These are phyloP conservation scores for Scalesia atractyloides DNA, from an alignment of 129 eudicot species.

Conservation along the genomic window DNA sequence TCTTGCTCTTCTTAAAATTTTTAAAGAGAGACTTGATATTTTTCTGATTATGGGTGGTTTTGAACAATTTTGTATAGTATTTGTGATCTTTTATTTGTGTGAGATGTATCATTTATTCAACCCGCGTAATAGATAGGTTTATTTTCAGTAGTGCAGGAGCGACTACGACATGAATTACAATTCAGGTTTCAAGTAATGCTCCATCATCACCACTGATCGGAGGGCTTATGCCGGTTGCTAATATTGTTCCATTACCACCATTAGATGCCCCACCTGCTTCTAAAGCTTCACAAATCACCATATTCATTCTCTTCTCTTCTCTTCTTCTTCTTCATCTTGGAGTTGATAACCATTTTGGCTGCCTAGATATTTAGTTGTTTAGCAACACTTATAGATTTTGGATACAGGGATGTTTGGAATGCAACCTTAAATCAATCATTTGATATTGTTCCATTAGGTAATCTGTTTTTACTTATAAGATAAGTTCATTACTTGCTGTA, in stretches of 20 bases:
- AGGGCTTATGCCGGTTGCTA: conserved; percentile 27
- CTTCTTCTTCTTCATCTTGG: conserved; percentile 33
- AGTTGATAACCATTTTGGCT: conserved; percentile 25
- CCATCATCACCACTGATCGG: conserved; percentile 25
- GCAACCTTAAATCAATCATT: too few relatives aligned
- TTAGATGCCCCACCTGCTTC: conserved; percentile 39
- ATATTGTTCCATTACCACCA: conserved; percentile 33
- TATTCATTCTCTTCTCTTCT: conserved; percentile 22
- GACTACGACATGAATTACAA: conserved; percentile 30
- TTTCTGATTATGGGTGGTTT: too few relatives aligned
- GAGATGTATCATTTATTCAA: too few relatives aligned
- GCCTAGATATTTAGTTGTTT: neutral
- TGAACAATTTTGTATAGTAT: too few relatives aligned
- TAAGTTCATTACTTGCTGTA: too few relatives aligned
- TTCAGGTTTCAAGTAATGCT: conserved; percentile 1
- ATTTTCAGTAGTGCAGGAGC: conserved; percentile 62
- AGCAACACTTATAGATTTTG: neutral
- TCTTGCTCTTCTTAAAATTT: too few relatives aligned
- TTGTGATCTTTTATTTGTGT: too few relatives aligned
- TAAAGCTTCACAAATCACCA: conserved; percentile 26
- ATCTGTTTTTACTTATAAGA: too few relatives aligned
- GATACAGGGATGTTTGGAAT: neutral
- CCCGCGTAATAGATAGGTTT: neutral
- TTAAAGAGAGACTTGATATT: too few relatives aligned
- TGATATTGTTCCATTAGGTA: too few relatives aligned